Percentiles rank a stretch among this genome's conserved stretches.
phyloP scores from a whole-genome alignment of 768 basidiomycete genomes.

The Agrocybe praecox region DNA sequence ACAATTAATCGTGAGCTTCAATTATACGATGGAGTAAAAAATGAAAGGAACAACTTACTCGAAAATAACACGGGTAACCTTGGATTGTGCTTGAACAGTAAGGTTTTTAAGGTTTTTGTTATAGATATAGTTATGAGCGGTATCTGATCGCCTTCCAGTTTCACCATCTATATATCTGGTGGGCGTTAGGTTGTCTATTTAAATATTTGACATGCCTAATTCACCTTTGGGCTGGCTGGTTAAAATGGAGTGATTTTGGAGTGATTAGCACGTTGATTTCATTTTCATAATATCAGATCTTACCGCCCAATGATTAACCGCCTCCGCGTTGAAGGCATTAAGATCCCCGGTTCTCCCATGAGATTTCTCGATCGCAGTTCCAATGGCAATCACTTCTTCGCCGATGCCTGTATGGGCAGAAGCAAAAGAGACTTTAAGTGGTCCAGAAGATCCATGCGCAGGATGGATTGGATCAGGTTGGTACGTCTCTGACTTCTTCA shows the following conservation, averaged over 20 bases:
- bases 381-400: conserved; percentile 50
- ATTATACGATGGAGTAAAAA: not conserved
- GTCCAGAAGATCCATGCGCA: conserved; percentile 53
- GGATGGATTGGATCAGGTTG: conserved; percentile 24
- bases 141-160: conserved; percentile 59
- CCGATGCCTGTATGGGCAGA: conserved; percentile 40
- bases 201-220: not conserved
- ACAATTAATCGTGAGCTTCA: conserved; percentile 23
- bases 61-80: conserved; percentile 47
- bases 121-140: conserved; percentile 54
- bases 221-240: conserved; percentile 12
- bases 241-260: not conserved
- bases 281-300: too few species aligned
- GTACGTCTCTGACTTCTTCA: conserved; percentile 54
- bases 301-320: conserved; percentile 28
- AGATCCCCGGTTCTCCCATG: conserved; percentile 40
- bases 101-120: conserved; percentile 43
- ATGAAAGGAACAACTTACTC: conserved; percentile 32
- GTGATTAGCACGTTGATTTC: too few species aligned
- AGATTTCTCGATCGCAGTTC: conserved; percentile 48
- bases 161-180: conserved; percentile 49
- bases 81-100: conserved; percentile 34
- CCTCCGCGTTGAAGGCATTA: conserved; percentile 42
- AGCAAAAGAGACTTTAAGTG: conserved; percentile 49
- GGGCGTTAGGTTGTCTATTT: not conserved